Evolutionary conservation across 163 green algal species (phyloP).

Genomic region (Chlorella variabilis): DNA sequence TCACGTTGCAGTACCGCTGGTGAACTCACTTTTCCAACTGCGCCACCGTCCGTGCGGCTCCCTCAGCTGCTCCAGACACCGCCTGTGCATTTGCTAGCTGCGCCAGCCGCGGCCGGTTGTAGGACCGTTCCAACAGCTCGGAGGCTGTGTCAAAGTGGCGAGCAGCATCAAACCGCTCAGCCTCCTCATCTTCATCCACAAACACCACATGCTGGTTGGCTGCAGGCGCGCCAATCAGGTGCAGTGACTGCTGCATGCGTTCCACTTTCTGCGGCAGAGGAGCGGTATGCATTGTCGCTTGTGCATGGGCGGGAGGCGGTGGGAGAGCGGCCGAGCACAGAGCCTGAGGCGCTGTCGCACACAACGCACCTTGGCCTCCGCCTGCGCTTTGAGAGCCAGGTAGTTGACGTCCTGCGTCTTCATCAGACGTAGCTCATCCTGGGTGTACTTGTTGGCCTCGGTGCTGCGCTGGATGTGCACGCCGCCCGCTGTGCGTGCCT

Average conservation of each 20-base stretch:
- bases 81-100: constrained; percentile 47
- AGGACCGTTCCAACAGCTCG: constrained; percentile 79
- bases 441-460: constrained; percentile 92
- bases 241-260: constrained; percentile 76
- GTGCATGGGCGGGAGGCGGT: too few relatives aligned
- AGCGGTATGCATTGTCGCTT: too few relatives aligned
- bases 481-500: constrained; percentile 79
- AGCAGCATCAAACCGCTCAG: constrained; percentile 64
- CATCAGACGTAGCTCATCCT: constrained; percentile 94
- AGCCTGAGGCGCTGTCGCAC: too few relatives aligned
- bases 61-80: constrained; percentile 6
- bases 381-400: constrained; percentile 78
- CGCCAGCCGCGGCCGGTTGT: constrained; percentile 78
- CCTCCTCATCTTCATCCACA: constrained; percentile 77
- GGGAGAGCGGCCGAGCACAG: too few relatives aligned
- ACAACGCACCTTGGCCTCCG: constrained; percentile 75
- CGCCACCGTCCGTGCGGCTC: neutral
- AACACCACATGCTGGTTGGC: constrained; percentile 86
- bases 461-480: constrained; percentile 66
- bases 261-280: constrained; percentile 90
- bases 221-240: constrained; percentile 80
- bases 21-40: constrained; percentile 23
- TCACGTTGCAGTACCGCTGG: too few relatives aligned
- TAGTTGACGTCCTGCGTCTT: constrained; percentile 95
- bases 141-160: constrained; percentile 86